Conservation (phyloP, 345 rosid genomes). For the Combretum micranthum region DNA sequence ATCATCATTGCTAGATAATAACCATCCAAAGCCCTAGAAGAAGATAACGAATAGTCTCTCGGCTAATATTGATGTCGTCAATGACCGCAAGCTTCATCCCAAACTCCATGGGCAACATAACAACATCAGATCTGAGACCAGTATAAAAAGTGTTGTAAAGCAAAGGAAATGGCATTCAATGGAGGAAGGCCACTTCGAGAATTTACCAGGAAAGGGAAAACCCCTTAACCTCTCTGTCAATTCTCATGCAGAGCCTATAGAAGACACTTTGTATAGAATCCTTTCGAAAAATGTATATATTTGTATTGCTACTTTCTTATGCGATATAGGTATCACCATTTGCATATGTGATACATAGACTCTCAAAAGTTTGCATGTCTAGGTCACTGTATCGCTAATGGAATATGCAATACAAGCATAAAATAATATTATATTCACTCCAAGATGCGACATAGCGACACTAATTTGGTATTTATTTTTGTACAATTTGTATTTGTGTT, state of each 20-base stretch:
- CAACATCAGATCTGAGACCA: constrained; percentile 80
- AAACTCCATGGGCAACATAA: constrained; percentile 83
- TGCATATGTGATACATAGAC: no score
- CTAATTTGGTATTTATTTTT: no score
- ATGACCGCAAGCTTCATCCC: constrained; percentile 82
- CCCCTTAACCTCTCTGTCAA: constrained; percentile 58
- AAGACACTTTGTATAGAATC: constrained; percentile 78
- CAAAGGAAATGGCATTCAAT: constrained; percentile 93
- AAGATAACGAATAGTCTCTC: constrained; percentile 62
- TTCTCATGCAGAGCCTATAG: constrained; percentile 88
- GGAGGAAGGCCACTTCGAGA: constrained; percentile 95
- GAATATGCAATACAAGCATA: no score
- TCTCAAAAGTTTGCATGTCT: no score
- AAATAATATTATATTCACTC: no score
- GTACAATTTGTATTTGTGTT: no score
- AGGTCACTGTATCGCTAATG: no score
- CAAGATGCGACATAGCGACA: no score
- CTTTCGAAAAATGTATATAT: constrained; percentile 74
- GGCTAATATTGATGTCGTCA: constrained; percentile 55
- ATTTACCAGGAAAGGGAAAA: constrained; percentile 88
- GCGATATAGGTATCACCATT: no score
- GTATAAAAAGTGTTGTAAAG: constrained; percentile 72
- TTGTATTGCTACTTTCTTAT: no score
- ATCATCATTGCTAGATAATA: constrained; percentile 27
- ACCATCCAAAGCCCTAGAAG: constrained; percentile 35